Evolutionary conservation across 345 rosid genomes (phyloP), one percentile per base, ranked within the genome.

Genomic region (Kernera saxatilis): DNA sequence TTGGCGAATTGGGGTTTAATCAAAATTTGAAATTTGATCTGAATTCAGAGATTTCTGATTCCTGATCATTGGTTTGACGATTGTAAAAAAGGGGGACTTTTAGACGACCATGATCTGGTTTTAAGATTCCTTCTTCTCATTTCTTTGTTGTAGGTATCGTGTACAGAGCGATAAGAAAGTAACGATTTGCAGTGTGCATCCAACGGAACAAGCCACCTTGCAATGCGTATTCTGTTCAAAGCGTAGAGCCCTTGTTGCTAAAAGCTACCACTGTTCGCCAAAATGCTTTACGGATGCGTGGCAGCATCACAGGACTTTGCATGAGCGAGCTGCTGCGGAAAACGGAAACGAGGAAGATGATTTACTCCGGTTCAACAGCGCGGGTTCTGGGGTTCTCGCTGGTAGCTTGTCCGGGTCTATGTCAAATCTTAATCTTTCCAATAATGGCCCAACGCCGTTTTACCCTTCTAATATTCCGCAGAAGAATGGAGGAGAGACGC

Each of bases 201-300:
- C 96, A 30, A 85, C 96, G 52, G 97, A 90, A 64, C 98, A 84
- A 78, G 99, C 99, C 29, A 89, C 98, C 1, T 57, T 91, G 71
- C 99, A 92, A 81, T 94, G 99, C 67, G 78, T 94, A 19, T 97
- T 92, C 46, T 94, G 99, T 70, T 82, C 91, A 32, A 91, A 94
- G 79, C 92, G 92, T 57, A 92, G 84, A 81, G 32, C 86, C 39
- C 94, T 93, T 7, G 86, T 86, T 33, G 71, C 87, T 29, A 92
- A 88, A 75, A 92, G 99, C 75, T 95, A 95, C 69, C 99, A 95
- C 65, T 95, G 99, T 69, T 82, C 97, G 5, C 84, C 98, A 0
- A 89, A 86, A 81, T 95, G 99, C 77, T 95, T 92, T 77, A 82
- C 89, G 0, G 98, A 95, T 80, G 92, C 99, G 40, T 95, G 99